Evolutionary conservation across 2,329 filamentous ascomycete genomes (phyloP), one percentile per base, ranked within the genome.

Genomic region (Leptographium radiaticola): DNA sequence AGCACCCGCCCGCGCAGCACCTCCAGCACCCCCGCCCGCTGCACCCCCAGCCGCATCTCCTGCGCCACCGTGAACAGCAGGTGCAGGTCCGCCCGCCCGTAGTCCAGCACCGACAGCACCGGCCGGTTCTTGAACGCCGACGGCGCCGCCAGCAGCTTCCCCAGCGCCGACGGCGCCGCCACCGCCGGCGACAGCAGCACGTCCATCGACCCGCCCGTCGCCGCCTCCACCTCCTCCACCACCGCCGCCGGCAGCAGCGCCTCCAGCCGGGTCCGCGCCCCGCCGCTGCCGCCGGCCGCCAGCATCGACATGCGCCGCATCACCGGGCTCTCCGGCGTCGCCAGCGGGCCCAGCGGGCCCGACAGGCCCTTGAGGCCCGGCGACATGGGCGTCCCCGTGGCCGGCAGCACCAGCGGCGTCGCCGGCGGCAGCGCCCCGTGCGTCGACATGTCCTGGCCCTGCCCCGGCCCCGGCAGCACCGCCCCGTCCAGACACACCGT

Each of bases 31-130:
- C 93, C 93, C 63, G 95, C 86, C 50, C 90, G 85, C 71, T 97
- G 88, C 34, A 96, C 93, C 53, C 89, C 90, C 18, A 95, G 80
- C 34, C 91, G 87, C 90, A 98, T 97, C 72, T 98, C 93, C 68
- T 95, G 89, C 1, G 93, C 93, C 50, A 98, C 87, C 9, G 91
- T 95, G 76, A 98, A 97, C 49, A 98, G 81, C 57, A 94, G 72
- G 68, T 97, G 93, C 50, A 98, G 77, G 64, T 98, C 91, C 18
- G 86, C 78, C 48, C 90, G 85, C 49, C 76, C 84, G 74, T 96
- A 95, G 66, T 95, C 86, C 65, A 86, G 87, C 60, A 98, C 93
- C 0, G 91, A 96, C 49, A 96, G 75, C 48, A 98, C 86, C 64
- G 96, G 87, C 59, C 88, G 82, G 62, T 87, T 83, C 71, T 90